Conservation (phyloP, 176 grass and related monocot species). For the Oryza meridionalis region DNA sequence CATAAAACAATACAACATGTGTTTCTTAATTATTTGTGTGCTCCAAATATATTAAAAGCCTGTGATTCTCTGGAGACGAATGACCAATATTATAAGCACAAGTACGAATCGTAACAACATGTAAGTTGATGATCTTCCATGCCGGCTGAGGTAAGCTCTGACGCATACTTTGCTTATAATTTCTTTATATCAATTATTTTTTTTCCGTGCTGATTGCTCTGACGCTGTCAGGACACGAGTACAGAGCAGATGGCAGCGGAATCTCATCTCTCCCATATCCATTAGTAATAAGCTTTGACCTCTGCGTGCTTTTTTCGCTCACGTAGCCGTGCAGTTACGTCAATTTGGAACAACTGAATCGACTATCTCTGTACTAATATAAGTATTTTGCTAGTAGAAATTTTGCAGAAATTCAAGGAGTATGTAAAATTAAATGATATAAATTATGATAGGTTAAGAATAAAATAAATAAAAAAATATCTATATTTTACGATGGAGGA, state of each 20-base stretch:
- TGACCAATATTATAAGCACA: neutral
- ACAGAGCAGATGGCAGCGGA: neutral
- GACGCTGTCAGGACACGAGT: neutral
- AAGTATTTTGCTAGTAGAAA: no score
- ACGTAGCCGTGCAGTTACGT: no score
- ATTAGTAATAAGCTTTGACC: no score
- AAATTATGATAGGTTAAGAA: no score
- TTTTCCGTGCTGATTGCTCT: constrained; percentile 5
- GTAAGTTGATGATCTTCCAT: neutral
- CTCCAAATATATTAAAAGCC: neutral
- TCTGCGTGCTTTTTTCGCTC: no score
- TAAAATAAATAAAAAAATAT: no score
- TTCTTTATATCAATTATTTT: neutral
- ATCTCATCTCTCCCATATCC: neutral
- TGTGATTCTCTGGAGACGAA: neutral
- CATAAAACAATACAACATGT: no score
- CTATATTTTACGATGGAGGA: no score
- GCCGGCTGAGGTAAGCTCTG: constrained; percentile 41
- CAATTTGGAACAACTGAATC: no score
- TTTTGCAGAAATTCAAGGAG: no score
- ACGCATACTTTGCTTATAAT: neutral
- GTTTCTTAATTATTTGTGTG: neutral
- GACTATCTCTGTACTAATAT: no score
- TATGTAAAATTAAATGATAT: no score
- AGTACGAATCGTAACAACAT: neutral